Percentiles rank a stretch among this genome's conserved stretches.
Evolutionary conservation across 2,329 filamentous ascomycete genomes (phyloP).

Genomic region (Elsinoe batatas): DNA sequence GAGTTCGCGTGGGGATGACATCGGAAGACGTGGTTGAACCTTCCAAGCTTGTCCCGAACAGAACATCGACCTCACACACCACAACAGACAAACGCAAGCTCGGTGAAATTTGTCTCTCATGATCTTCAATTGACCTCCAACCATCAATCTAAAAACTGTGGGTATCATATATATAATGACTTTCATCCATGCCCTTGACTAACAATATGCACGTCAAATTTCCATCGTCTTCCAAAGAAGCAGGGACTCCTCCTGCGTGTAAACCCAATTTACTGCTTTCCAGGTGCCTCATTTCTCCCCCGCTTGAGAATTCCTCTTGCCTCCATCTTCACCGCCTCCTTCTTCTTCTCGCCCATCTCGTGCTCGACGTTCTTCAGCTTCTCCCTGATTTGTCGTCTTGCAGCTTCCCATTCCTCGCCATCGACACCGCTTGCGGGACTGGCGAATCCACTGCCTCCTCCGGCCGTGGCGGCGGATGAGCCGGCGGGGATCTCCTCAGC

Average conservation of each 20-base stretch:
- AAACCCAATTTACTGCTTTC: neutral
- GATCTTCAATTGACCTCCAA: neutral
- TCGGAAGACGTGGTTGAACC: no score
- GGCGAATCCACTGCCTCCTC: conserved; percentile 39
- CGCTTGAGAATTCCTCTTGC: conserved; percentile 16
- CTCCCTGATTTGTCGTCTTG: neutral
- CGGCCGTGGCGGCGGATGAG: conserved; percentile 39
- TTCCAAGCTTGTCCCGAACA: no score
- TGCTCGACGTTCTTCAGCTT: neutral
- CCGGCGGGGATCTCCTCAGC: conserved; percentile 41
- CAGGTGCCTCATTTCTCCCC: neutral
- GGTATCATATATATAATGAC: conserved; percentile 8
- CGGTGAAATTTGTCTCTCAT: no score
- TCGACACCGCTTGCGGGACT: conserved; percentile 27
- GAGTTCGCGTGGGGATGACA: no score
- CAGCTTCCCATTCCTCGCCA: conserved; percentile 7
- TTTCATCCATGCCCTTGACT: no score
- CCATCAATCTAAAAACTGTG: conserved; percentile 9
- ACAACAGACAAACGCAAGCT: no score
- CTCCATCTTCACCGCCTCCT: conserved; percentile 18
- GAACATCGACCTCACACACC: no score
- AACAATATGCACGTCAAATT: no score
- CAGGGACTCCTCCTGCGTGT: no score
- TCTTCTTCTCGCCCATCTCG: neutral
- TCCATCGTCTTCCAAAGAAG: no score